Conservation (phyloP, 257 asterid species). For the Nicotiana paniculata region DNA sequence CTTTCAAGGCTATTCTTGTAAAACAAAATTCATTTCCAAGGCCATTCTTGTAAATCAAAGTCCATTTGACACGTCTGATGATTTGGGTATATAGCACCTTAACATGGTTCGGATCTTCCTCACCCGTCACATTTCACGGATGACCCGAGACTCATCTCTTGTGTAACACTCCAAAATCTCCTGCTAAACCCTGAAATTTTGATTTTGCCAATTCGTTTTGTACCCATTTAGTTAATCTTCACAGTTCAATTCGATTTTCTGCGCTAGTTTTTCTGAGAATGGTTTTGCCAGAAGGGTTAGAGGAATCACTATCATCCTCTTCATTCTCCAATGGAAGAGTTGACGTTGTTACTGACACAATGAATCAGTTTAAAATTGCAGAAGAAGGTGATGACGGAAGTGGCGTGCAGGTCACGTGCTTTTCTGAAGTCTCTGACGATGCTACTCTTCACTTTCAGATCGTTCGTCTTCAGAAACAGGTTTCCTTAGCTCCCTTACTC, state of each 20-base stretch:
- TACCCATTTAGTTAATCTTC: background rate
- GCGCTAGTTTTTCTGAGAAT: background rate
- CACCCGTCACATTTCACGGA: background rate
- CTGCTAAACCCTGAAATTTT: background rate
- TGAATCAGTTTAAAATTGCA: slow-evolving; percentile 18
- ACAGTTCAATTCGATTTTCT: background rate
- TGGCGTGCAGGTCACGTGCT: slow-evolving; percentile 55
- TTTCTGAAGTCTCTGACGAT: slow-evolving; percentile 60
- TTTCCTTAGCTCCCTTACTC: background rate
- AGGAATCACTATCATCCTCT: background rate
- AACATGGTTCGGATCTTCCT: background rate
- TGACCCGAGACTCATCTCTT: background rate
- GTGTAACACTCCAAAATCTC: background rate
- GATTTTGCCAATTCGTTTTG: background rate
- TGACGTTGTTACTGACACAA: background rate
- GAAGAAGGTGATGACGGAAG: slow-evolving; percentile 16
- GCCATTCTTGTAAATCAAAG: too few species aligned
- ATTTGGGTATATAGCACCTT: background rate
- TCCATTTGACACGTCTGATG: too few species aligned
- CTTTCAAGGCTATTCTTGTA: too few species aligned
- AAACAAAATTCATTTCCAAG: too few species aligned
- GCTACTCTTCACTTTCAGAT: slow-evolving; percentile 68
- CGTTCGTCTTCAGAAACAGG: slow-evolving; percentile 84
- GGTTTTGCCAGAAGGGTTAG: background rate
- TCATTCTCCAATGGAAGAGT: background rate